phyloP scores from a whole-genome alignment of 116 monocot genomes.

The Iris pallida region DNA sequence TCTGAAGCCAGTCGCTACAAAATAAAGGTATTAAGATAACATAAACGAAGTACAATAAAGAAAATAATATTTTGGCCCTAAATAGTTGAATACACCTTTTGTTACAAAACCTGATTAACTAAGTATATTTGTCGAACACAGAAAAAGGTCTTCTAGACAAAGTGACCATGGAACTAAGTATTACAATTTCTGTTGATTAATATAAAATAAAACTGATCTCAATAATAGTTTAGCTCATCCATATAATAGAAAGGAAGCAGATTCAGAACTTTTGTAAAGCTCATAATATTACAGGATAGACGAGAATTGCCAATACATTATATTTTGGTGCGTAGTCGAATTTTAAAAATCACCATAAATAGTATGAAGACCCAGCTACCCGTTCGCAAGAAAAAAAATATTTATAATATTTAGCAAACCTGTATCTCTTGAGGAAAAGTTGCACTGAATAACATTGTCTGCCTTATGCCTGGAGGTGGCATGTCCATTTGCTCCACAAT shows the following conservation, averaged over 20 bases:
- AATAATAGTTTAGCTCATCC: no score
- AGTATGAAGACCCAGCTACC: no score
- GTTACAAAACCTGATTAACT: not conserved
- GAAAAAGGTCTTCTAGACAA: not conserved
- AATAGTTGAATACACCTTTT: not conserved
- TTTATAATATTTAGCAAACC: slow-evolving; percentile 8
- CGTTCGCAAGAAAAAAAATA: no score
- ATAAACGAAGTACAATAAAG: not conserved
- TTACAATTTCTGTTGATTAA: no score
- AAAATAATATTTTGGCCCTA: not conserved
- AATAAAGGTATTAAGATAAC: not conserved
- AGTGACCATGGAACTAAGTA: not conserved
- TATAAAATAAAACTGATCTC: no score
- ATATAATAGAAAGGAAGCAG: no score
- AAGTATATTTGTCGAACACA: not conserved
- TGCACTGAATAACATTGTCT: slow-evolving; percentile 30
- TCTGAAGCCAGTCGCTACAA: slow-evolving; percentile 25
- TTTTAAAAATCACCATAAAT: no score
- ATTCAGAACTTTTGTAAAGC: no score
- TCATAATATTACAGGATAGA: no score
- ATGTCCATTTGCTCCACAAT: slow-evolving; percentile 28
- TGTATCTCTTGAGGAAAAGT: slow-evolving; percentile 25
- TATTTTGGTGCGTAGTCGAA: no score
- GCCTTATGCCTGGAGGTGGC: slow-evolving; percentile 23
- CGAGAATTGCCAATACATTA: no score